Evolutionary conservation across 2,329 filamentous ascomycete genomes (phyloP).

Genomic region (Colletotrichum limetticola): DNA sequence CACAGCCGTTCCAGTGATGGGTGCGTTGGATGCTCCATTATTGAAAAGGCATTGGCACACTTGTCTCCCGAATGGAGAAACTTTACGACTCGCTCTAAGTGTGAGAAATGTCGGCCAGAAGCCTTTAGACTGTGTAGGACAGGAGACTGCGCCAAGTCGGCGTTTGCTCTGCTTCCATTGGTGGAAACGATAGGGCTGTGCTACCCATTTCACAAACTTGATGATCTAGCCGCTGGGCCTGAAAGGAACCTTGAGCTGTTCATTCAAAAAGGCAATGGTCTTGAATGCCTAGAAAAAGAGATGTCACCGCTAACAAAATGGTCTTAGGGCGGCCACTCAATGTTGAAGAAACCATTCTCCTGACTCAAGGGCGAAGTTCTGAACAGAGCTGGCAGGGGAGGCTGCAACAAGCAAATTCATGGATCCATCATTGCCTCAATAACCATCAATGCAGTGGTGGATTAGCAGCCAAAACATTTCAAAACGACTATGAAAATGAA

Average conservation of each 20-base stretch:
- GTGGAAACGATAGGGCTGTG: not conserved
- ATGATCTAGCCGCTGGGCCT: not conserved
- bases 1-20: not conserved
- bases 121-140: not conserved
- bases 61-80: not conserved
- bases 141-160: not conserved
- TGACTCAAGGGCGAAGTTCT: not conserved
- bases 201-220: not conserved
- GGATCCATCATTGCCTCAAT: not conserved
- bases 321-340: not conserved
- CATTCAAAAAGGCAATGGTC: not conserved
- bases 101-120: not conserved
- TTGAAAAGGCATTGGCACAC: not conserved
- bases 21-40: not conserved
- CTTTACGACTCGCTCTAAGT: not conserved
- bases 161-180: not conserved
- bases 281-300: too few species aligned
- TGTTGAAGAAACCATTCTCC: rapidly evolving
- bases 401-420: not conserved
- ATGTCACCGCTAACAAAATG: too few species aligned
- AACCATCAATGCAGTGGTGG: not conserved
- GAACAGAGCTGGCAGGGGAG: not conserved
- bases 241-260: not conserved
- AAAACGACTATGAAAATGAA: too few species aligned
- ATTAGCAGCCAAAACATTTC: not conserved